Percentiles rank a stretch among this genome's conserved stretches.
Conservation (phyloP, 768 basidiomycete species). For the Megacollybia marginata region DNA sequence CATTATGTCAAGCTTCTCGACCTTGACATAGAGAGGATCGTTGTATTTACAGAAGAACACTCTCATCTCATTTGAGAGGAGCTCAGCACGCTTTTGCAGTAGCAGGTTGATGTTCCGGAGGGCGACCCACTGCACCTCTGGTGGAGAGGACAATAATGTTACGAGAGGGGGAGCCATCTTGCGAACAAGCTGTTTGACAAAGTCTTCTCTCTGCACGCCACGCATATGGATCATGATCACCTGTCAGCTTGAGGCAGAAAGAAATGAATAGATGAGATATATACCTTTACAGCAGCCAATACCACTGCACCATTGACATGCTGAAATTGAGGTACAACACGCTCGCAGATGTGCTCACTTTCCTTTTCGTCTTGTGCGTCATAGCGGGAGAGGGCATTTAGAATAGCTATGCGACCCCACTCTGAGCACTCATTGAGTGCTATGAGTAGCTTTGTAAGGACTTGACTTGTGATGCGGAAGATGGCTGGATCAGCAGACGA, state of each 20-base stretch:
- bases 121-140: constrained; percentile 98
- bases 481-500: constrained; percentile 54
- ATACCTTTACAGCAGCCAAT: constrained; percentile 89
- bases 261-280: constrained; percentile 5
- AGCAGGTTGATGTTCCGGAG: constrained; percentile 94
- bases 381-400: constrained; percentile 83
- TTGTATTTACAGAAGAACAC: constrained; percentile 99
- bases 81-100: constrained; percentile 85
- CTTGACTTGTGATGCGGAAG: constrained; percentile 76
- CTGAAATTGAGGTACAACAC: constrained; percentile 97
- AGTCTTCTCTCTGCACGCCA: constrained; percentile 69
- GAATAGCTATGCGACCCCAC: constrained; percentile 94
- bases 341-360: constrained; percentile 97
- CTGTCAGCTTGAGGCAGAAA: constrained; percentile 27
- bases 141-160: constrained; percentile 91
- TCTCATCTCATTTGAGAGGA: constrained; percentile 93
- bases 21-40: constrained; percentile 97
- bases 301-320: constrained; percentile 96
- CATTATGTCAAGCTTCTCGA: constrained; percentile 99
- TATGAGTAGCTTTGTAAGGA: constrained; percentile 86
- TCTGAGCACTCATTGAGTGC: constrained; percentile 98
- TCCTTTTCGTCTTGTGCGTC: constrained; percentile 83
- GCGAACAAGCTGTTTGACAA: constrained; percentile 76
- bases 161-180: constrained; percentile 98
- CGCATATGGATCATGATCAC: constrained; percentile 98